Conservation (phyloP, 345 rosid species). For the Eucalyptus marginata region DNA sequence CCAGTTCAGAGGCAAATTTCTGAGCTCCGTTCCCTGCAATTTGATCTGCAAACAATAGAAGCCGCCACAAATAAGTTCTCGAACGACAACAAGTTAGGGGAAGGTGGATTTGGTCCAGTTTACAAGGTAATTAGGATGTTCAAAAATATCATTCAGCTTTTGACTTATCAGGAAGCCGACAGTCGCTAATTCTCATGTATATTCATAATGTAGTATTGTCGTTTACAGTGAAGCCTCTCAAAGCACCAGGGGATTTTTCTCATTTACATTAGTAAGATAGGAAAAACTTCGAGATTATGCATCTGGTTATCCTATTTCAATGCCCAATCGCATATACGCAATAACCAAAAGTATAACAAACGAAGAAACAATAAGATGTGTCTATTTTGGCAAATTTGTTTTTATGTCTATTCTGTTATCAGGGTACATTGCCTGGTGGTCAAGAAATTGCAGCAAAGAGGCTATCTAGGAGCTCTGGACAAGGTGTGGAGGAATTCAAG, state of each 20-base stretch:
- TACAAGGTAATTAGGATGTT: background rate
- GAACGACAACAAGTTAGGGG: background rate
- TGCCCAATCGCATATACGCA: background rate
- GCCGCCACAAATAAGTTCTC: background rate
- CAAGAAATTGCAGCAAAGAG: constrained; percentile 41
- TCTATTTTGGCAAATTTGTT: background rate
- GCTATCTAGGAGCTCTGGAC: constrained; percentile 23
- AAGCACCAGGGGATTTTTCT: background rate
- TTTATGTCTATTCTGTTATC: background rate
- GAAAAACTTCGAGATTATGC: constrained; percentile 11
- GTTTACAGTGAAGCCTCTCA: background rate
- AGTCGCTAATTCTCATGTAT: background rate
- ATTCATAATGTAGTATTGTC: background rate
- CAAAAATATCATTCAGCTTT: background rate
- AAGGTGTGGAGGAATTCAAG: constrained; percentile 39
- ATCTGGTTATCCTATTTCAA: constrained; percentile 28
- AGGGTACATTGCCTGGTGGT: constrained; percentile 8
- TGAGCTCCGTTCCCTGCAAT: background rate
- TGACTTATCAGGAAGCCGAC: background rate
- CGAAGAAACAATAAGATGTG: background rate
- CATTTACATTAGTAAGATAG: background rate
- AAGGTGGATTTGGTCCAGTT: background rate
- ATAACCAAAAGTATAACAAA: background rate
- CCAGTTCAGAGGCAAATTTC: background rate
- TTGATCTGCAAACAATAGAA: background rate